Conservation (phyloP, 1,284 basidiomycete genomes). For the Tilletia walkeri region DNA sequence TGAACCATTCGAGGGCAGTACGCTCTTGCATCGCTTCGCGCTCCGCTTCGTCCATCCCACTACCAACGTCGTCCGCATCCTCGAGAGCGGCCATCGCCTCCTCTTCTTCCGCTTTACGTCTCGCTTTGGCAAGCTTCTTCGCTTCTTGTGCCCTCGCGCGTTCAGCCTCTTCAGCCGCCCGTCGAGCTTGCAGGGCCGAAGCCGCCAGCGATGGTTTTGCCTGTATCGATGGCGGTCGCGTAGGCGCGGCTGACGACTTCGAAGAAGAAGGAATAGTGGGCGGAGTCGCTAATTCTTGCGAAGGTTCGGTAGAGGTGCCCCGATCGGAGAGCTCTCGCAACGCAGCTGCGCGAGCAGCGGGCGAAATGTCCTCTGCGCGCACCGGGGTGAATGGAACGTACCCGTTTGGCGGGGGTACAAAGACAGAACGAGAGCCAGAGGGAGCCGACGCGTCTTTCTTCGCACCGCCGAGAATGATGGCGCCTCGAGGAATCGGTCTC, state of each 20-base stretch:
- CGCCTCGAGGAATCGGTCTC: slow-evolving; percentile 5
- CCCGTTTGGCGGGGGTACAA: neutral
- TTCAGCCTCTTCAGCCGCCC: slow-evolving; percentile 9
- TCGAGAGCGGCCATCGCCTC: neutral
- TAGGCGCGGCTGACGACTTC: neutral
- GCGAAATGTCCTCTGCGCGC: slow-evolving; percentile 10
- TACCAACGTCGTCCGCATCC: slow-evolving; percentile 5
- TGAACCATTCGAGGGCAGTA: slow-evolving; percentile 71
- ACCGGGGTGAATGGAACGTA: neutral
- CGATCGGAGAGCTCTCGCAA: neutral
- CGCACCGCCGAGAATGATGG: slow-evolving; percentile 10
- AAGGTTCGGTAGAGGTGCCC: neutral
- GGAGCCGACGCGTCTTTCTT: neutral
- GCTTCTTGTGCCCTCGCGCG: neutral
- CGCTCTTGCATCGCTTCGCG: slow-evolving; percentile 38
- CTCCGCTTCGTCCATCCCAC: slow-evolving; percentile 22
- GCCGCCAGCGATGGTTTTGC: neutral
- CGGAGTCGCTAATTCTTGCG: slow-evolving; percentile 5
- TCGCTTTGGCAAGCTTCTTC: slow-evolving; percentile 4
- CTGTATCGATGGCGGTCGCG: neutral
- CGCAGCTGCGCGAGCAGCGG: neutral
- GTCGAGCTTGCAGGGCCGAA: slow-evolving; percentile 8
- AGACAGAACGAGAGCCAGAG: neutral
- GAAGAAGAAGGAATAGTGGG: slow-evolving; percentile 6
- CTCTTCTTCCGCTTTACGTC: slow-evolving; percentile 7